Conservation (phyloP, 169 alveolate species). For the Pseudocohnilembus persalinus region DNA sequence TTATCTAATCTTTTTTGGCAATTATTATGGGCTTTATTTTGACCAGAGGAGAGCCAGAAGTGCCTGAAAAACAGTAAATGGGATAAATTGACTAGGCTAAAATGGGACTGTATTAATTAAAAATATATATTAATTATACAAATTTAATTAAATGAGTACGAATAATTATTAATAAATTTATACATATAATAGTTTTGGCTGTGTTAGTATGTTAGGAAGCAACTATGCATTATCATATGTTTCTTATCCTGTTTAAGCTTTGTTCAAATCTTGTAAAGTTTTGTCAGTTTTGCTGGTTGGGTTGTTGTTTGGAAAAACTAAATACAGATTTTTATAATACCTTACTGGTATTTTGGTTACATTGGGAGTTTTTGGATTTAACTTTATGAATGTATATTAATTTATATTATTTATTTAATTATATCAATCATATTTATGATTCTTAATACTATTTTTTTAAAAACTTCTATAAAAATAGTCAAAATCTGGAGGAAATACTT, state of each 20-base stretch:
- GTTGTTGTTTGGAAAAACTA: conserved; percentile 11
- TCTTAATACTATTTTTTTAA: neutral
- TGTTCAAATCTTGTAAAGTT: conserved; percentile 22
- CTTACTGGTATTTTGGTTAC: conserved; percentile 10
- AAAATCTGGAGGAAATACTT: neutral
- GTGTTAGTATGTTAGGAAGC: conserved; percentile 11
- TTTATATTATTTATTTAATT: neutral
- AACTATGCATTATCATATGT: conserved; percentile 13
- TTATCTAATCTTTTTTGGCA: neutral
- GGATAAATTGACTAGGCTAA: no score
- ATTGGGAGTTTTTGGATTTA: conserved; percentile 7
- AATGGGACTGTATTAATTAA: no score
- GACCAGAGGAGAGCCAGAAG: neutral
- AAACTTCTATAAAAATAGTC: neutral
- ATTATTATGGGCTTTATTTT: neutral
- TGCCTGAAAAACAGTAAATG: neutral
- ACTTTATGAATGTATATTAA: neutral
- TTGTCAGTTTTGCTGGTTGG: conserved; percentile 19
- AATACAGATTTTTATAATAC: neutral
- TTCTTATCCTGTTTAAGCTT: conserved; percentile 29
- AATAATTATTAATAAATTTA: no score
- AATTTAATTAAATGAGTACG: neutral
- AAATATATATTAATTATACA: no score
- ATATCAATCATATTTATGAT: neutral
- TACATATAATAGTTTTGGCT: neutral